Evolutionary conservation across 371 early-diverging fungal genomes (phyloP), one percentile per base, ranked within the genome.

Genomic region (Mortierella sp.): DNA sequence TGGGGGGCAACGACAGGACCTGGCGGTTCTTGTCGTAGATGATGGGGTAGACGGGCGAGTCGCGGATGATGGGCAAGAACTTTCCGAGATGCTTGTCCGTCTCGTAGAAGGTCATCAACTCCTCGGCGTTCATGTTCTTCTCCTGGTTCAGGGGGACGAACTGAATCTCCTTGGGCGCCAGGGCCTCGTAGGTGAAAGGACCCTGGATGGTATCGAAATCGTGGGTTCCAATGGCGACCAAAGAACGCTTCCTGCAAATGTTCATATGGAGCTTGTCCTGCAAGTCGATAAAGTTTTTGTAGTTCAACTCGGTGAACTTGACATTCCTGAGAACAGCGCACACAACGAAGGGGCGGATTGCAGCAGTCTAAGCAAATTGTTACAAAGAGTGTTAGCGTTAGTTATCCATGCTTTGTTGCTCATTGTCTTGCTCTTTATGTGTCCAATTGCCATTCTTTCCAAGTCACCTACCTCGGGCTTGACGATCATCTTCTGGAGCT

Each of bases 251-350:
- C 85, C 96, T 95, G 91, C 99, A 96, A 80, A 99, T 92, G 91
- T 97, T 98, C 85, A 92, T 92, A 90, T 99, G 99, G 50, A 99
- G 94, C 91, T 99, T 99, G 83, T 99, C 99, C 89, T 99, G 99
- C 70, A 99, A 93, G 71, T 99, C 97, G 77, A 99, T 99, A 89
- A 99, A 98, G 85, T 94, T 95, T 76, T 96, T 92, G 91, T 99
- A 99, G 76, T 89, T 87, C 45, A 92, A 92, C 67, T 95, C 88
- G 43, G 91, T 93, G 85, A 99, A 95, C 70, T 88, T 92, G 69
- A 99, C 91, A 76, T 95, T 92, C 74, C 98, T 94, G 71, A 99
- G 91, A 71, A 99, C 88, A 43, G 99, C 99, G 72, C 96, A 94
- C 31, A 99, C 99, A 43, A 98, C 91, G 72, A 87, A 93, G 39